Evolutionary conservation across 345 rosid species (phyloP).

Genomic region (Theobroma cacao): DNA sequence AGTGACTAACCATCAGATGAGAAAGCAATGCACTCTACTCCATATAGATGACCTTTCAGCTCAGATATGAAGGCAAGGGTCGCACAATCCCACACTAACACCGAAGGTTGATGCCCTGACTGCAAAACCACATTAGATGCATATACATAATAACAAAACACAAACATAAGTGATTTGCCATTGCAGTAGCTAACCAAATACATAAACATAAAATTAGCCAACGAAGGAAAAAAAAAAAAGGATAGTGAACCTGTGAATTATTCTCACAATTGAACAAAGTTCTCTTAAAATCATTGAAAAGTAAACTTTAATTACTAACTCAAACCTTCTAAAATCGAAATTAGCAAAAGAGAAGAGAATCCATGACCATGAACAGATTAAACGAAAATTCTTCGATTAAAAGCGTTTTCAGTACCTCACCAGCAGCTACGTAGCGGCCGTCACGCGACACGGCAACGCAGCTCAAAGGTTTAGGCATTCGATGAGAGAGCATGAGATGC

Average conservation of each 20-base stretch:
- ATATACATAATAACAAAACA: background rate
- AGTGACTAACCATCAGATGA: constrained; percentile 68
- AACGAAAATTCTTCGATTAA: background rate
- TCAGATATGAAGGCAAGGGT: constrained; percentile 53
- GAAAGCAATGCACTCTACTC: constrained; percentile 76
- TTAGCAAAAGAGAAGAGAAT: background rate
- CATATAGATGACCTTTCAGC: constrained; percentile 70
- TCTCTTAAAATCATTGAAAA: background rate
- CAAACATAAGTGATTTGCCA: background rate
- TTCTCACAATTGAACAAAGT: background rate
- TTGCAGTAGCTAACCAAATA: background rate
- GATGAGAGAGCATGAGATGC: constrained; percentile 60
- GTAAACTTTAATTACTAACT: background rate
- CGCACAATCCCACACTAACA: constrained; percentile 65
- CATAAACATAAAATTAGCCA: background rate
- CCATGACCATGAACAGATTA: background rate
- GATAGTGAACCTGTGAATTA: background rate
- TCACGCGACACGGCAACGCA: constrained; percentile 62
- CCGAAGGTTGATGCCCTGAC: constrained; percentile 76
- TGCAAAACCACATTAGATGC: constrained; percentile 38
- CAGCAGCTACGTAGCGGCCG: constrained; percentile 74
- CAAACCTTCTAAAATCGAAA: constrained; percentile 5
- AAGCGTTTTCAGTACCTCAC: constrained; percentile 43
- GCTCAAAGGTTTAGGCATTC: constrained; percentile 58
- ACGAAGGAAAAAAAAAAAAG: too few relatives aligned